Evolutionary conservation across 305 asterid genomes (phyloP), one percentile per base, ranked within the genome.

Genomic region (Coffea humblotiana): DNA sequence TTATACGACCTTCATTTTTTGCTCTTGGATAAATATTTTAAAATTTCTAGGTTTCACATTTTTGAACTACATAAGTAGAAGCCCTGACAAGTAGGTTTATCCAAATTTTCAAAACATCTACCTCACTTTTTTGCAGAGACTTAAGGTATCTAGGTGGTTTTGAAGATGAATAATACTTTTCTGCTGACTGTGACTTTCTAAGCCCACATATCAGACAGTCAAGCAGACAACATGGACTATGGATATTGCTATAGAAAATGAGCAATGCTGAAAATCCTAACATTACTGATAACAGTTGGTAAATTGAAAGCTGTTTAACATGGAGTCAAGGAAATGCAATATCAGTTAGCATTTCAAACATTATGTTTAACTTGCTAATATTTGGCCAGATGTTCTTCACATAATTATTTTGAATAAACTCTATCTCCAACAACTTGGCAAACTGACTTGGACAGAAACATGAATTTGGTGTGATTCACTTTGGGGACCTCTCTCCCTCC

Each of bases 171-270:
- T 25, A 11, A 13, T 58, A 25, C 32, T 77, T 77, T 29, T 43
- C 82, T 77, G 60, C 19, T 21, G 8, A 60, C 65, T 64, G 19
- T 65, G 43, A 5, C 83, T 74, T 78, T 65, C 14, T 18, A 47
- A 66, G 72, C 67, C 27, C 27, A 47, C n/a, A 49, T 47, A 51
- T 61, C 2, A 23, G 45, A 19, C 27, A n/a, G 58, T 76, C 29
- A 63, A 76, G 29, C 11, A 45, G 71, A 40, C 23, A 18, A n/a
- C 25, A 6, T 32, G 29, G 12, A 48, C 32, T 40, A 13, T 70
- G 32, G 8, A 10, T 63, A 11, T 9, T 63, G 32, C 65, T 60
- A 60, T 21, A 60, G 68, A 3, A 61, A 60, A n/a, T 27, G 66
- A n/a, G 13, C 27, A 63, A 63, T 60, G 12, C 68, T 63, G 35